phyloP scores from a whole-genome alignment of 495 filamentous ascomycete genomes.

The Aspergillus kassunensis region DNA sequence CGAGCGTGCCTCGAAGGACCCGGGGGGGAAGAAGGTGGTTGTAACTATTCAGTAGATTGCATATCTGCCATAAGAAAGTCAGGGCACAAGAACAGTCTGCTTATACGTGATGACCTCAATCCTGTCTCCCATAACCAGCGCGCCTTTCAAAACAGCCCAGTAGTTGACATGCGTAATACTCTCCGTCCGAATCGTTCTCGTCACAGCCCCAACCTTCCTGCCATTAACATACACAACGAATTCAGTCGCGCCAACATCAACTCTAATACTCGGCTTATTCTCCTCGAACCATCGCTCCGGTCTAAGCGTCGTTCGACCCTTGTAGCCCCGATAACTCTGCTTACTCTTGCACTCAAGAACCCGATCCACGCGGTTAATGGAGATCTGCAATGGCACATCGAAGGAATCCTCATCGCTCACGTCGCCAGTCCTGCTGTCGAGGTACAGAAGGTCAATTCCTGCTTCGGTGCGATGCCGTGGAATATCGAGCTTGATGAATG shows the following conservation, averaged over 20 bases:
- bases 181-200: not conserved
- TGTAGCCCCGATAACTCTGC: not conserved
- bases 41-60: not conserved
- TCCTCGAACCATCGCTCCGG: not conserved
- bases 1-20: not conserved
- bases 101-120: not conserved
- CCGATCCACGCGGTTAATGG: not conserved
- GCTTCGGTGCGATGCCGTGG: not conserved
- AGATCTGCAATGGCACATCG: not conserved
- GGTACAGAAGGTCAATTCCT: not conserved
- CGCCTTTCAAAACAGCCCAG: not conserved
- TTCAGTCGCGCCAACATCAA: not conserved
- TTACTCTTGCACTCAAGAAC: not conserved
- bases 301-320: not conserved
- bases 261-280: not conserved
- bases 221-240: not conserved
- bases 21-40: not conserved
- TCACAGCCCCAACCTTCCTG: not conserved
- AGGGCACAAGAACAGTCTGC: not conserved
- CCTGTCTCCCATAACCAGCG: not conserved
- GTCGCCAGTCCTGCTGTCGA: not conserved
- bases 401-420: not conserved
- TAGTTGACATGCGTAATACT: not conserved
- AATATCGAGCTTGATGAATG: not conserved
- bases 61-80: not conserved